Conservation (phyloP, 768 basidiomycete species). For the Suillus plorans region DNA sequence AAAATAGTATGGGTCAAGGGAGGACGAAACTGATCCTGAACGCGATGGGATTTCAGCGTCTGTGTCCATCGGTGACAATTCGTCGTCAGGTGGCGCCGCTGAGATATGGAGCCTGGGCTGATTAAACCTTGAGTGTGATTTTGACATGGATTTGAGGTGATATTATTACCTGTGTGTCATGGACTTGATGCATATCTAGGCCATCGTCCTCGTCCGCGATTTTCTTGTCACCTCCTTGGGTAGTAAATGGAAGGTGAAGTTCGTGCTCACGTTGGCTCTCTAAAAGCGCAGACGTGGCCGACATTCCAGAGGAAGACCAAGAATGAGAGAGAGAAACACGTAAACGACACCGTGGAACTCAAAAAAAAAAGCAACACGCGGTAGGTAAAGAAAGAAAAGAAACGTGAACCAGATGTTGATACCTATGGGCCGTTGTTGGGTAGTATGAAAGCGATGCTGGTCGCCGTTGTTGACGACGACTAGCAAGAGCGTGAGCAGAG, state of each 20-base stretch:
- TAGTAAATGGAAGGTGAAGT: slow-evolving; percentile 21
- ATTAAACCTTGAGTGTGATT: slow-evolving; percentile 15
- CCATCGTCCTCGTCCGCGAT: slow-evolving; percentile 57
- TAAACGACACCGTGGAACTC: slow-evolving; percentile 18
- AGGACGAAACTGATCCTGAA: slow-evolving; percentile 73
- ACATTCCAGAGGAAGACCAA: slow-evolving; percentile 42
- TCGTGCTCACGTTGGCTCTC: slow-evolving; percentile 41
- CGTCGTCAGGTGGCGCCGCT: slow-evolving; percentile 31
- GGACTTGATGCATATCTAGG: slow-evolving; percentile 31
- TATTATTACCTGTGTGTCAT: neutral
- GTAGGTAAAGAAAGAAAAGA: slow-evolving; percentile 20
- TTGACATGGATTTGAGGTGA: neutral
- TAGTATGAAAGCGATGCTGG: slow-evolving; percentile 14
- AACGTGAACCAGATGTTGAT: neutral
- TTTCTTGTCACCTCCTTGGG: slow-evolving; percentile 50
- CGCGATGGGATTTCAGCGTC: slow-evolving; percentile 52
- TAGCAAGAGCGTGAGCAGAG: slow-evolving; percentile 31
- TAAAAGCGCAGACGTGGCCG: slow-evolving; percentile 36
- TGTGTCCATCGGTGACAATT: slow-evolving; percentile 37
- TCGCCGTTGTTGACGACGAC: slow-evolving; percentile 31
- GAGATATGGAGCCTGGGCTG: slow-evolving; percentile 52
- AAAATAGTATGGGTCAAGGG: slow-evolving; percentile 89
- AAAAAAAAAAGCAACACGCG: slow-evolving; percentile 12
- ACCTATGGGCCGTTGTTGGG: slow-evolving; percentile 7
- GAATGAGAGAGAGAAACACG: slow-evolving; percentile 39